Conservation (phyloP, 345 rosid genomes). For the Linum lewisii region DNA sequence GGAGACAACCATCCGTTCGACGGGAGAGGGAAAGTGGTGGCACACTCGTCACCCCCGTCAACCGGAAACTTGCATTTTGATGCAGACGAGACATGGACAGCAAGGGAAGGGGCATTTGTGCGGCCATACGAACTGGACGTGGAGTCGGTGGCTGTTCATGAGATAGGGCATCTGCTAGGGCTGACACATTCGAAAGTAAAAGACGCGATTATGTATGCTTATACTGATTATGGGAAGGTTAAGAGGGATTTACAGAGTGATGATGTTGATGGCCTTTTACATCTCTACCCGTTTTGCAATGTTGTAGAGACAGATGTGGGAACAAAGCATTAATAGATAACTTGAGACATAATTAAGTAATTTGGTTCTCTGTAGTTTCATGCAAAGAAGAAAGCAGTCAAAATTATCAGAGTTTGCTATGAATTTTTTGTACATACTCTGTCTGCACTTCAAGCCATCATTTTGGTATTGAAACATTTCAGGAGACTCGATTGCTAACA, state of each 20-base stretch:
- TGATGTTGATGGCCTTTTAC: neutral
- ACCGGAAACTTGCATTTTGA: constrained; percentile 17
- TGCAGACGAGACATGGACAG: constrained; percentile 18
- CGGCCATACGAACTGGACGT: constrained; percentile 13
- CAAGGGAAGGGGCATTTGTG: neutral
- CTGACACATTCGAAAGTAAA: constrained; percentile 13
- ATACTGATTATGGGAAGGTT: neutral
- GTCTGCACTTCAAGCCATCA: too few species aligned
- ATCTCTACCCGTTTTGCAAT: too few species aligned
- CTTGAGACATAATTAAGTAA: too few species aligned
- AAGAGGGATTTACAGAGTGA: neutral
- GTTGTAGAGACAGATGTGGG: too few species aligned
- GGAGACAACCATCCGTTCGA: constrained; percentile 11
- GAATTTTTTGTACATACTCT: constrained; percentile 26
- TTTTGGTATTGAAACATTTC: too few species aligned
- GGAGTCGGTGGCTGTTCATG: constrained; percentile 25
- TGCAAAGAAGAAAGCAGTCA: too few species aligned
- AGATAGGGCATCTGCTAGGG: constrained; percentile 22
- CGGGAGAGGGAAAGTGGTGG: constrained; percentile 5
- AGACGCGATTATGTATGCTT: constrained; percentile 17
- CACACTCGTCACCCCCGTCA: constrained; percentile 14
- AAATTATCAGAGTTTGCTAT: too few species aligned
- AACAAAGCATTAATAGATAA: too few species aligned
- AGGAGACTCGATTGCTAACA: constrained; percentile 50
- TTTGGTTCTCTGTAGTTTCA: too few species aligned